Evolutionary conservation across 305 asterid species (phyloP).

Genomic region (Fraxinus velutina): DNA sequence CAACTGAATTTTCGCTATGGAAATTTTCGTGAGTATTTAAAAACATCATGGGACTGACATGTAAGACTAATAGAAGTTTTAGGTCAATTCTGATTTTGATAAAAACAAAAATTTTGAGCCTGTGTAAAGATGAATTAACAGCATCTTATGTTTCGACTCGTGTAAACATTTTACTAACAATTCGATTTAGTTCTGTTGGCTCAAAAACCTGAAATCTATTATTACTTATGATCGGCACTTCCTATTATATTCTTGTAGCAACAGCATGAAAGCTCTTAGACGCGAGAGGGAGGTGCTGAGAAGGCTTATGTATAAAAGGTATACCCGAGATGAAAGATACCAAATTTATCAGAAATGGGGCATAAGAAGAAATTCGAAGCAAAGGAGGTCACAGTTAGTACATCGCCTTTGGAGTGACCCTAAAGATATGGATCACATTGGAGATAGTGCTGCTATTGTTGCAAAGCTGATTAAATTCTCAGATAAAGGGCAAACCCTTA

Average conservation of each 20-base stretch:
- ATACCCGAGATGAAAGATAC: constrained; percentile 55
- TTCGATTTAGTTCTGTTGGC: background rate
- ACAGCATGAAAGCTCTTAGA: constrained; percentile 72
- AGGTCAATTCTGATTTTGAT: background rate
- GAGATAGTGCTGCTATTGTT: constrained; percentile 67
- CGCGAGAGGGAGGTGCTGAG: constrained; percentile 73
- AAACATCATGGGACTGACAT: background rate
- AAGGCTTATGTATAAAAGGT: constrained; percentile 61
- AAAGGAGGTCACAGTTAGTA: constrained; percentile 61
- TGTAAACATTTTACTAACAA: background rate
- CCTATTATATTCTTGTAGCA: constrained; percentile 9
- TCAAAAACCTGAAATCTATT: background rate
- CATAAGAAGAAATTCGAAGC: constrained; percentile 54
- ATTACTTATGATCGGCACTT: constrained; percentile 5
- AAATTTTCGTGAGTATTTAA: background rate
- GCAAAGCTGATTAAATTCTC: constrained; percentile 82
- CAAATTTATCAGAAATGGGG: constrained; percentile 68
- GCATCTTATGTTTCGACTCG: background rate
- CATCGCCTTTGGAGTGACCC: constrained; percentile 59
- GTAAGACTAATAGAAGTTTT: background rate
- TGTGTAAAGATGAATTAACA: background rate
- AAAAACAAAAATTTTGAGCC: background rate
- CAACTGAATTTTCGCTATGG: background rate
- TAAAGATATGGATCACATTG: constrained; percentile 38
- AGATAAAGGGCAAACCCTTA: constrained; percentile 56